Evolutionary conservation across 352 stramenopile genomes (phyloP), one percentile per base, ranked within the genome.

Genomic region (Pythium vanterpoolii): DNA sequence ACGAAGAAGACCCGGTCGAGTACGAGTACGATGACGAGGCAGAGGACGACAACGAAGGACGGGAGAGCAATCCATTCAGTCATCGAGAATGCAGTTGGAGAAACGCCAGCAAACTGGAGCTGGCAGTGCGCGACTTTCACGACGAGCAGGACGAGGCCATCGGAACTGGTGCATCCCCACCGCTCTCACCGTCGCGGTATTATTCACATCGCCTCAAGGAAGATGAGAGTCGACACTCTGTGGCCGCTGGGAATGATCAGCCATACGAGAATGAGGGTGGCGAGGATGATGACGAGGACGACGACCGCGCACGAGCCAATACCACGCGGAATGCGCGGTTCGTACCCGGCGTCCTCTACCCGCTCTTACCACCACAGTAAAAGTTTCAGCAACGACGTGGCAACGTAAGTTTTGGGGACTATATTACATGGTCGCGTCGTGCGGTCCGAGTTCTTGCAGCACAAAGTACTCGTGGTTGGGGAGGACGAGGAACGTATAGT

Each of bases 391-490:
- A 11, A 42, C 6, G 34, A 42, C 34, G 34, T 42, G 34, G 34
- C 14, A 42, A 21, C 16, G 33, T 9, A 38, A 14, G 11, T 14
- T 38, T 38, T 18, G 5, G 2, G 16, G 33, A 18, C 14, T 39
- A 18, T 59, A 33, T 53, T 44, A 69, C 62, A 62, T 60, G 34
- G 78, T 88, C 18, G 62, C 73, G 19, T 94, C 84, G 53, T 91
- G 82, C 2, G 84, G 71, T 5, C 82, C 82, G 26, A 92, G 52
- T 4, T 77, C 73, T 60, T 94, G 84, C 16, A 92, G 57, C 40
- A 88, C 36, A 36, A 84, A 86, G 48, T 94, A 94, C 54, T 89
- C 74, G 10, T 87, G 71, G 24, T 87, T 68, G 4, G 84, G 84
- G 5, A 94, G 60, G 30, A 91, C 54, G 13, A 94, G 39, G 18